Percentiles rank a stretch among this genome's conserved stretches.
Evolutionary conservation across 75 land plant genomes (phyloP).

Genomic region (Pinus tabuliformis): DNA sequence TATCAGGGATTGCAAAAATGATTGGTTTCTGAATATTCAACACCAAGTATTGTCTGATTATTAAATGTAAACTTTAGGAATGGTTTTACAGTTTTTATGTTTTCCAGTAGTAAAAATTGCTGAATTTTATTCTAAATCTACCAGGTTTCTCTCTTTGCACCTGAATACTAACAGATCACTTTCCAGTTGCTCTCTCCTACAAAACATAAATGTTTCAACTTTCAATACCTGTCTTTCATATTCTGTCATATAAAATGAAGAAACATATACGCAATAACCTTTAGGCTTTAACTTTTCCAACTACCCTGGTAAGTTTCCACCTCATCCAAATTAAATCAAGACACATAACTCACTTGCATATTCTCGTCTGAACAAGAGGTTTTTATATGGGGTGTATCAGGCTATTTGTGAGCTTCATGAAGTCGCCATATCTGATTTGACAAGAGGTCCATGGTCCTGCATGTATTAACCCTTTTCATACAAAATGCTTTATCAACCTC

Average conservation of each 20-base stretch:
- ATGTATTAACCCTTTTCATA: no score
- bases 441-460: no score
- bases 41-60: not conserved
- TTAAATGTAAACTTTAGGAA: not conserved
- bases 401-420: no score
- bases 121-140: no score
- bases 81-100: not conserved
- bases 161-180: not conserved
- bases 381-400: not conserved
- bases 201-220: not conserved
- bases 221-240: not conserved
- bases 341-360: not conserved
- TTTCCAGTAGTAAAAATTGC: not conserved
- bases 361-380: not conserved
- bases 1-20: not conserved
- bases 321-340: not conserved
- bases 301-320: not conserved
- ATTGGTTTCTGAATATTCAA: not conserved
- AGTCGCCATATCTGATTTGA: no score
- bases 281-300: not conserved
- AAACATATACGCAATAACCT: not conserved
- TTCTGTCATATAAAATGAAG: not conserved
- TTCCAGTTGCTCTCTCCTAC: not conserved
- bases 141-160: no score
- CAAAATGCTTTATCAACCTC: no score